Base-by-base conservation (phyloP, 768 basidiomycete genomes). In the Chalciporus piperatus region DNA sequence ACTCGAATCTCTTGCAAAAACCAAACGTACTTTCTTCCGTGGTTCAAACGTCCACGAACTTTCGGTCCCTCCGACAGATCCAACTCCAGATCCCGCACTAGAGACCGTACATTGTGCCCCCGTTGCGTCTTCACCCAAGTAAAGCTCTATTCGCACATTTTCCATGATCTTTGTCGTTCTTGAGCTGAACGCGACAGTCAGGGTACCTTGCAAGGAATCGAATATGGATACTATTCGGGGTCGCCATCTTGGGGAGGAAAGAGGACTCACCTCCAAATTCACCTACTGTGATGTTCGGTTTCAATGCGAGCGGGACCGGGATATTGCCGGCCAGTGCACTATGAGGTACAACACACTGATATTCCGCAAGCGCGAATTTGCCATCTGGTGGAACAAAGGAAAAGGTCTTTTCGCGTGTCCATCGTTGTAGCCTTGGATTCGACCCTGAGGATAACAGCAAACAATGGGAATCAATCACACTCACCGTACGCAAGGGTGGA, bases 331-430 rank as follows among this genome's bases (percentile, higher is more conserved):
- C 74, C 19, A 69, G 38, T 49, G 58, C 54, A 43, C 51, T 48
- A 17, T 63, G 57, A n/a, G 67, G 71, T 39, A 78, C 72, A 10
- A 74, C 67, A 64, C 84, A 87, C 23, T 87, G 87, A 63, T 97
- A 98, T 57, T 93, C 89, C 63, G 87, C 80, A 17, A 97, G 75
- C 8, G 79, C 79, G 70, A 97, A 98, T 46, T 80, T 80, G 3
- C 95, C 94, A 60, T 98, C 95, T 5, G 95, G 95, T 6, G 95
- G 95, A 19, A 98, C 82, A 65, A 98, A 98, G 2, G 95, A 96
- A 38, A 98, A 72, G 1, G 77, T 70, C 60, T 82, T 86, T 62
- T 90, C 85, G 35, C 84, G 81, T 20, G 77, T 73, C 88, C 92
- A 97, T 50, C 85, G 83, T 61, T 82, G 85, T 22, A 95, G 73